Base-by-base conservation (phyloP, 1,139 yeast genomes). In the Sugiyamaella japonica region DNA sequence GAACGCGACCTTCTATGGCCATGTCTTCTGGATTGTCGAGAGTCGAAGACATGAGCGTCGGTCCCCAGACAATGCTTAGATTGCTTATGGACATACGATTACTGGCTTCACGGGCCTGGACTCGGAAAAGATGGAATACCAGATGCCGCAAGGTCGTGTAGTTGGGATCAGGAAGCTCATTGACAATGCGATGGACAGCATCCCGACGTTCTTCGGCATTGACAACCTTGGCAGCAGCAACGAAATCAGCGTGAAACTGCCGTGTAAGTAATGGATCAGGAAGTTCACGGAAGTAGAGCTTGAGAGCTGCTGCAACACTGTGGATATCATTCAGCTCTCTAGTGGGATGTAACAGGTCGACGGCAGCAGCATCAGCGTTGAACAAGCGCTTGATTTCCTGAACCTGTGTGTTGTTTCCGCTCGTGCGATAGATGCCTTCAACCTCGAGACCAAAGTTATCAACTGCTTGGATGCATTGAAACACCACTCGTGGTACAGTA, bases 31-130 rank as follows among this genome's bases (percentile, higher is more conserved):
- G 85, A 62, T 82, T 84, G 38, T 81, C 81, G 59, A 79, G 80
- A 63, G 82, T 87, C 51, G 81, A 80, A 29, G 82, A 76, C 68
- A 93, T 79, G 50, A 93, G 73, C 1, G 89, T 89, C 10, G 97
- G 96, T 0, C 97, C 97, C 98, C 99, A 93, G 50, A 91, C 89
- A 49, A 87, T 87, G 46, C 95, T 86, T 63, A 91, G 72, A 55
- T 86, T 85, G 65, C 84, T 85, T 52, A 84, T 77, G 47, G 84
- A 83, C 99, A 93, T 93, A 67, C 95, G 78, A 66, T 89, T 89
- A 37, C 73, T 66, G 12, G 78, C 76, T 65, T 84, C 85, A 57
- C 84, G 78, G 25, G 81, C 79, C 32, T 86, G 83, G 7, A 93
- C 85, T 53, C 85, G 81, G 62, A 86, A 84, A 61, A 93, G 79